Evolutionary conservation across 2,329 filamentous ascomycete species (phyloP).

Genomic region (Aspergillus puulaauensis): DNA sequence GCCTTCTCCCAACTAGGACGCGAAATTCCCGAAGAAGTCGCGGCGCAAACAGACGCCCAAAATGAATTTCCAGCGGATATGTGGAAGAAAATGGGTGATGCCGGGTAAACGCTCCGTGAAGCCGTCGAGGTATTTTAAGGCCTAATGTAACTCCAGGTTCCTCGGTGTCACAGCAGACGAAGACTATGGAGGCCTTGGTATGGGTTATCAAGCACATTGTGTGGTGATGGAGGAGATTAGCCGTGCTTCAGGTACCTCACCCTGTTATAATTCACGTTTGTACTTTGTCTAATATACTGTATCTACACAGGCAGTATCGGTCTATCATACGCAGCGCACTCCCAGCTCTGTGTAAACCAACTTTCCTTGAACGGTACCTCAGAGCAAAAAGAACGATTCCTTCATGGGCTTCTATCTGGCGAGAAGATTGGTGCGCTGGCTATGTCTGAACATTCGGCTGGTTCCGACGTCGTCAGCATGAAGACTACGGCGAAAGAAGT

Average conservation of each 20-base stretch:
- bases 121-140: background rate
- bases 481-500: slow-evolving; percentile 77
- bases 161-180: slow-evolving; percentile 93
- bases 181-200: slow-evolving; percentile 80
- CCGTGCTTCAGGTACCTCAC: slow-evolving; percentile 66
- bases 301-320: slow-evolving; percentile 49
- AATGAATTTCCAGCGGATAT: slow-evolving; percentile 89
- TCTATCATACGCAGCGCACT: slow-evolving; percentile 92
- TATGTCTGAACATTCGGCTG: slow-evolving; percentile 91
- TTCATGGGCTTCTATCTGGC: slow-evolving; percentile 79
- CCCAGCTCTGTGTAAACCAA: slow-evolving; percentile 95
- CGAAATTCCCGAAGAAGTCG: slow-evolving; percentile 82
- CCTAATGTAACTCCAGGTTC: slow-evolving; percentile 52
- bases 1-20: slow-evolving; percentile 51
- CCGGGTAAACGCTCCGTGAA: slow-evolving; percentile 51
- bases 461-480: slow-evolving; percentile 95
- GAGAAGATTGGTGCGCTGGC: slow-evolving; percentile 82
- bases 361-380: slow-evolving; percentile 81
- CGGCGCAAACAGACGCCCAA: slow-evolving; percentile 74
- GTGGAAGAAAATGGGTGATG: slow-evolving; percentile 91
- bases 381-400: slow-evolving; percentile 75
- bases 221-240: slow-evolving; percentile 94
- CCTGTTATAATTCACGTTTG: background rate
- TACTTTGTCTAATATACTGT: background rate
- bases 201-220: slow-evolving; percentile 97